Conservation (phyloP, 306 rosid genomes). For the Ceratonia siliqua region DNA sequence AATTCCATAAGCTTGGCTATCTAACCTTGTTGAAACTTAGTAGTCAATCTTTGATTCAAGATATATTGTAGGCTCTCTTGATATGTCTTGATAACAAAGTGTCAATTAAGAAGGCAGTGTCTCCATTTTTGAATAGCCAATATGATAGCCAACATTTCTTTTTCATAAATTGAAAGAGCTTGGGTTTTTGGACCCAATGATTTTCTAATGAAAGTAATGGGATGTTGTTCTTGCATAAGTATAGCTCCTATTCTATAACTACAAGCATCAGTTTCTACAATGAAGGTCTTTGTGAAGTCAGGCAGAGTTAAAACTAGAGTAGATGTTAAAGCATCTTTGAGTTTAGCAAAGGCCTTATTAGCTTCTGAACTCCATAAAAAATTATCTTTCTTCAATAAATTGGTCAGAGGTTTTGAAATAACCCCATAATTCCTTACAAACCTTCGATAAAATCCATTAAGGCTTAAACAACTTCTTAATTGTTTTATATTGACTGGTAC, state of each 20-base stretch:
- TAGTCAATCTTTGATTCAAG: neutral
- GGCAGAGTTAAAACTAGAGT: too few relatives aligned
- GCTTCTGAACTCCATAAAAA: too few relatives aligned
- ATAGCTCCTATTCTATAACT: too few relatives aligned
- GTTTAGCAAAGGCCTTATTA: too few relatives aligned
- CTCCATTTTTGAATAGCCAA: neutral
- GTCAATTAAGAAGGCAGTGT: neutral
- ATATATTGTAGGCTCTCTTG: neutral
- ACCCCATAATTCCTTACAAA: too few relatives aligned
- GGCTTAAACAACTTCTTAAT: too few relatives aligned
- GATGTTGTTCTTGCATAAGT: neutral
- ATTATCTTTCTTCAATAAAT: too few relatives aligned
- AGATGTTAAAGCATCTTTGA: too few relatives aligned
- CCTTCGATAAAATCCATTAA: too few relatives aligned
- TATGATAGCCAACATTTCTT: neutral
- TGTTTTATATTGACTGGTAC: too few relatives aligned
- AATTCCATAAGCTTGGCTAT: neutral
- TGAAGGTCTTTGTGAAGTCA: rapidly evolving
- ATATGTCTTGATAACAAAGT: neutral
- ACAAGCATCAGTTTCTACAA: too few relatives aligned
- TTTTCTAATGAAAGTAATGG: neutral
- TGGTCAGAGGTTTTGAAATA: too few relatives aligned
- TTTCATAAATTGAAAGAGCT: neutral
- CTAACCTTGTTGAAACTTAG: neutral
- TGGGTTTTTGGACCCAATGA: rapidly evolving